These are phyloP conservation scores for Botryotinia globosa DNA, from an alignment of 2,329 filamentous ascomycete species.

Conservation along the genomic window DNA sequence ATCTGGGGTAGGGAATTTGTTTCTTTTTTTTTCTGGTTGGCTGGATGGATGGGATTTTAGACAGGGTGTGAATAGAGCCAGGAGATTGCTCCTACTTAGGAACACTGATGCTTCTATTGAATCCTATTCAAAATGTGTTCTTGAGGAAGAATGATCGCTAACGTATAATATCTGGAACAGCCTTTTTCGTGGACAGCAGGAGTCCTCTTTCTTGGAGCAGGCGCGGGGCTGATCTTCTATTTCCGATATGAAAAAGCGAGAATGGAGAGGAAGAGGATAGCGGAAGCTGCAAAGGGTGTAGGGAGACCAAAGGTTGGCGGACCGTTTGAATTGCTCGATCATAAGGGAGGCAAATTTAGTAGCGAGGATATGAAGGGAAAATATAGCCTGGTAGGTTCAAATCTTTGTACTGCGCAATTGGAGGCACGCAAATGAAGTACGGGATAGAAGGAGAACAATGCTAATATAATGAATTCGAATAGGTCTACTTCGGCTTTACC, in stretches of 20 bases:
- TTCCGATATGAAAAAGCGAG: conserved; percentile 92
- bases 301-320: conserved; percentile 93
- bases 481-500: conserved; percentile 98
- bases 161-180: conserved; percentile 42
- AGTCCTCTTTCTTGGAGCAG: conserved; percentile 76
- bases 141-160: not conserved
- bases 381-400: conserved; percentile 67
- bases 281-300: conserved; percentile 88
- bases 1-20: conserved; percentile 33
- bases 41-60: not conserved
- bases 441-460: too few species aligned
- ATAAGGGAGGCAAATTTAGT: conserved; percentile 74
- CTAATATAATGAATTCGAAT: conserved; percentile 7
- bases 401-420: not conserved
- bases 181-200: conserved; percentile 95
- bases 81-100: not conserved
- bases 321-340: conserved; percentile 75
- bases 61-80: not conserved
- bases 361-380: conserved; percentile 81
- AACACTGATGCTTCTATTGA: not conserved
- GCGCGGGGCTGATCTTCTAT: conserved; percentile 77
- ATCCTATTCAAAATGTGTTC: not conserved
- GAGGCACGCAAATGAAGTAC: too few species aligned
- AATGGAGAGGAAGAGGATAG: conserved; percentile 83
- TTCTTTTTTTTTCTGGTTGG: not conserved